Percentiles rank a stretch among this genome's conserved stretches.
Conservation (phyloP, 345 rosid species). For the Populus davidiana region DNA sequence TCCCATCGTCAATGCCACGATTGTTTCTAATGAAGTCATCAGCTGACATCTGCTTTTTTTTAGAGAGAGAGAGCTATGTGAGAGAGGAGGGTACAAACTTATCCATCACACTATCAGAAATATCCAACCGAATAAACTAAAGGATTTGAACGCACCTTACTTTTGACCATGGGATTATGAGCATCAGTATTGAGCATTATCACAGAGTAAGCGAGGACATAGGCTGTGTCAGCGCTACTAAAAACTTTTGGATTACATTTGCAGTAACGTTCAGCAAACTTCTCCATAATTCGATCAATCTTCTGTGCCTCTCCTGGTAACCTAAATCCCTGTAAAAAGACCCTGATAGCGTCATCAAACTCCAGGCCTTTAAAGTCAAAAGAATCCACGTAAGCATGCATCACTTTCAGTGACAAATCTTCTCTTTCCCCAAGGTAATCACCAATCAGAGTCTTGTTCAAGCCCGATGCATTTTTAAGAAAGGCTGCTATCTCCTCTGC, state of each 20-base stretch:
- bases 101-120: slow-evolving; percentile 27
- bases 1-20: slow-evolving; percentile 98
- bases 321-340: slow-evolving; percentile 83
- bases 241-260: slow-evolving; percentile 94
- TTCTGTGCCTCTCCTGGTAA: slow-evolving; percentile 99
- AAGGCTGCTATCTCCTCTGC: slow-evolving; percentile 95
- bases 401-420: slow-evolving; percentile 86
- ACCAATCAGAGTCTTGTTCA: slow-evolving; percentile 86
- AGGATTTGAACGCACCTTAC: slow-evolving; percentile 60
- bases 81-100: not conserved
- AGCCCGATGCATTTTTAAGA: slow-evolving; percentile 81
- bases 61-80: not conserved
- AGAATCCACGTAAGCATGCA: slow-evolving; percentile 97
- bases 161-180: slow-evolving; percentile 96
- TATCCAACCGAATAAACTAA: slow-evolving; percentile 18
- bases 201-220: slow-evolving; percentile 97
- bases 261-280: slow-evolving; percentile 95
- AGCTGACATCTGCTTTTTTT: slow-evolving; percentile 76
- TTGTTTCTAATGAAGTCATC: slow-evolving; percentile 96
- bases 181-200: slow-evolving; percentile 97
- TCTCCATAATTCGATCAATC: slow-evolving; percentile 98
- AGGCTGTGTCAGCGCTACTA: slow-evolving; percentile 95
- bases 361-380: slow-evolving; percentile 86
- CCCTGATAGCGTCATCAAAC: slow-evolving; percentile 94
- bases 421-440: slow-evolving; percentile 99